Conservation (phyloP, 441 rosid genomes). For the Dalechampia spathulata region DNA sequence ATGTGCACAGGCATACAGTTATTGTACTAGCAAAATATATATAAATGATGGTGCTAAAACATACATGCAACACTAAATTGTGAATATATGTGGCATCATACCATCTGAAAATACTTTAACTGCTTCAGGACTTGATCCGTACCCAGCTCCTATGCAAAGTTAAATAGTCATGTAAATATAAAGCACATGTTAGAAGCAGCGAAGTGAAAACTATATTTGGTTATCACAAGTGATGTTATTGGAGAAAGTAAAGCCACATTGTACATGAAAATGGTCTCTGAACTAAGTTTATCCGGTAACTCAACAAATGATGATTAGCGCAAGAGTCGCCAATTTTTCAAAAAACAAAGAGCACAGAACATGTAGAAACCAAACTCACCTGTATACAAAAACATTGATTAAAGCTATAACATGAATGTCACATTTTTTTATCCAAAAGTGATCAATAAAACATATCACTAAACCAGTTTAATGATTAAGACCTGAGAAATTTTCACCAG, state of each 20-base stretch:
- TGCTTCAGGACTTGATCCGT: conserved; percentile 69
- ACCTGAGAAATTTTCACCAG: too few species aligned
- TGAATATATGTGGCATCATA: too few species aligned
- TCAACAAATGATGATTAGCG: background rate
- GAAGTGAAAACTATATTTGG: background rate
- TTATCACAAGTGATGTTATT: too few species aligned
- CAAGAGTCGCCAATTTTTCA: too few species aligned
- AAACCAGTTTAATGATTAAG: too few species aligned
- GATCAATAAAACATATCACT: too few species aligned
- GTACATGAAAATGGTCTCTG: background rate
- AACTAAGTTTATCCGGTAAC: background rate
- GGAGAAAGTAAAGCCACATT: background rate
- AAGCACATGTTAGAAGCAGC: background rate
- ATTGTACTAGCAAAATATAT: background rate
- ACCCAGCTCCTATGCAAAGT: conserved; percentile 59
- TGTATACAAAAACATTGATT: too few species aligned
- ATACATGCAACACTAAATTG: background rate
- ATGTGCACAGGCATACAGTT: background rate
- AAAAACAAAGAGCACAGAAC: too few species aligned
- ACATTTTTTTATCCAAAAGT: too few species aligned
- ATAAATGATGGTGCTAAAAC: background rate
- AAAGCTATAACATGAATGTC: too few species aligned
- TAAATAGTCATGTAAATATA: background rate
- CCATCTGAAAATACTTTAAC: conserved; percentile 65
- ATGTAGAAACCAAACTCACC: too few species aligned